phyloP scores from a whole-genome alignment of 2,329 filamentous ascomycete genomes.

The Didymella keratinophila region DNA sequence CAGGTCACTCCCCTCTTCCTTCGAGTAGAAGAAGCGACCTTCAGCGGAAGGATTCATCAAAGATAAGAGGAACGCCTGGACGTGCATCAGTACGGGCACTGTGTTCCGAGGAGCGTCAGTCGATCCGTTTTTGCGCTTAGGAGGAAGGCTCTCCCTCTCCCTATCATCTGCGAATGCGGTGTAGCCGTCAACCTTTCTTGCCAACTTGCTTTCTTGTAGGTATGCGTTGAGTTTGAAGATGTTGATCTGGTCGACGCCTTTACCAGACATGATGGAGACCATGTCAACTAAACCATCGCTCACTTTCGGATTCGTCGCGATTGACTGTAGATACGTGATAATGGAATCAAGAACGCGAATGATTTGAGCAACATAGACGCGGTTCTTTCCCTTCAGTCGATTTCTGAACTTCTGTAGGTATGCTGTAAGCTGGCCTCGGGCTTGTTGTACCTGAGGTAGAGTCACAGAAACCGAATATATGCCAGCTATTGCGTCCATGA shows the following conservation, averaged over 20 bases:
- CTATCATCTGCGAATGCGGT: slow-evolving; percentile 67
- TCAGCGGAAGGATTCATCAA: slow-evolving; percentile 84
- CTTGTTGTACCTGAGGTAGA: slow-evolving; percentile 74
- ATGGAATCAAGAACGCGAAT: slow-evolving; percentile 84
- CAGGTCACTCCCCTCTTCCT: slow-evolving; percentile 60
- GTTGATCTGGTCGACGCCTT: slow-evolving; percentile 94
- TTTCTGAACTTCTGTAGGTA: slow-evolving; percentile 91
- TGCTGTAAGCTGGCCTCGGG: slow-evolving; percentile 75
- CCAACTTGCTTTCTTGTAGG: slow-evolving; percentile 88
- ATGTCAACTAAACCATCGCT: slow-evolving; percentile 74
- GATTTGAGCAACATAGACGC: slow-evolving; percentile 88
- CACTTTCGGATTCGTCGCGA: slow-evolving; percentile 49
- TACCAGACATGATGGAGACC: slow-evolving; percentile 77
- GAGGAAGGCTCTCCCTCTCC: slow-evolving; percentile 33
- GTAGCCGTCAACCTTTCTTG: slow-evolving; percentile 94
- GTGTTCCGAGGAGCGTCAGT: slow-evolving; percentile 37
- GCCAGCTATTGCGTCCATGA: slow-evolving; percentile 91
- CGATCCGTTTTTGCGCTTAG: slow-evolving; percentile 8
- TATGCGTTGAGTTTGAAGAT: slow-evolving; percentile 88
- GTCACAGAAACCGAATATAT: slow-evolving; percentile 84
- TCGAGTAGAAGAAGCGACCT: slow-evolving; percentile 66
- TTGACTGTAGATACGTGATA: slow-evolving; percentile 69
- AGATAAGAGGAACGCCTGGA: slow-evolving; percentile 75
- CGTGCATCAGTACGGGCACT: slow-evolving; percentile 66
- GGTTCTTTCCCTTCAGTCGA: slow-evolving; percentile 86